Evolutionary conservation across 2,329 filamentous ascomycete species (phyloP).

Genomic region (Chaetomium globosum): DNA sequence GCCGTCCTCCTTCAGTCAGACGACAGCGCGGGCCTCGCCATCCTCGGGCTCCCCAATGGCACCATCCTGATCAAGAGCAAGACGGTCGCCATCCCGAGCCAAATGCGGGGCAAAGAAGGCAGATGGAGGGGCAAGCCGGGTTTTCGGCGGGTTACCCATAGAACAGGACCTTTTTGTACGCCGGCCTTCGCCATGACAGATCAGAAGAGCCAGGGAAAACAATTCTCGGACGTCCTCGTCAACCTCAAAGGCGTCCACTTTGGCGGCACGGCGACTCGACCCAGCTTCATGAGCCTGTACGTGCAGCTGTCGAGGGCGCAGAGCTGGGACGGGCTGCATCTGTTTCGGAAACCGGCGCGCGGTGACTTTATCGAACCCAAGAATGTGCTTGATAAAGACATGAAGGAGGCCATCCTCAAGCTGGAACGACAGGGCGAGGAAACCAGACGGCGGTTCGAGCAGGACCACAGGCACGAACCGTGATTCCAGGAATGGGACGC

Average conservation of each 20-base stretch:
- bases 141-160: too few species aligned
- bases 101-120: background rate
- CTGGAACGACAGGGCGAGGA: conserved; percentile 20
- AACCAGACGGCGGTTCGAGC: conserved; percentile 7
- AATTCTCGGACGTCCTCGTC: conserved; percentile 13
- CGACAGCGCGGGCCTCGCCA: conserved; percentile 2
- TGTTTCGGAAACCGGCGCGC: conserved; percentile 11
- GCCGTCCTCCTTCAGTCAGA: conserved; percentile 7
- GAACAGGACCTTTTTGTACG: conserved; percentile 3
- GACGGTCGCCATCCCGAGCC: conserved; percentile 12
- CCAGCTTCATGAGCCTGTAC: conserved; percentile 31
- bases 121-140: too few species aligned
- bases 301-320: conserved; percentile 29
- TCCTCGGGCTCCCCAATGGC: conserved; percentile 14
- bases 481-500: conserved; percentile 3
- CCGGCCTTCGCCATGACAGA: conserved; percentile 12
- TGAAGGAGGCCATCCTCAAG: conserved; percentile 20
- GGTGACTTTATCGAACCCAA: conserved; percentile 31
- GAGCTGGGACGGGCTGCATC: conserved; percentile 9
- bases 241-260: conserved; percentile 27
- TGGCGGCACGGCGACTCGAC: conserved; percentile 17
- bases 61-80: conserved; percentile 16
- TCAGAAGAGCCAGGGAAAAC: conserved; percentile 15
- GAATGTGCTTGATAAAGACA: background rate
- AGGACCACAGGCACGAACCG: conserved; percentile 3